A percentile compares a stretch with the other conserved stretches of the same genome.
phyloP scores from a whole-genome alignment of 140 eudicot genomes.

The Stevia rebaudiana region DNA sequence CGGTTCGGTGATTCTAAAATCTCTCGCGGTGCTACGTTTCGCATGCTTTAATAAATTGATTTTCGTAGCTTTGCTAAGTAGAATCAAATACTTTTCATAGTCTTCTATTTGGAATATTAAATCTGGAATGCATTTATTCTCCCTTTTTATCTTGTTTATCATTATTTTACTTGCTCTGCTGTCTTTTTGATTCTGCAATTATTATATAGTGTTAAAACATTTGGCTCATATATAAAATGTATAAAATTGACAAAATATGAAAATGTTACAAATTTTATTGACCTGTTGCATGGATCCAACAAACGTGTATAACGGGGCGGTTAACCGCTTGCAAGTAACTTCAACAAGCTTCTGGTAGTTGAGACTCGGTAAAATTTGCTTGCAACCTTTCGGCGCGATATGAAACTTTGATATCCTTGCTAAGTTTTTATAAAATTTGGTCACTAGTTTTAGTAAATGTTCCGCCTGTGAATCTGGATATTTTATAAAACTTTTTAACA shows the following conservation, averaged over 20 bases:
- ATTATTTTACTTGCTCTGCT: conserved; percentile 37
- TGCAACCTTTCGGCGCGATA: conserved; percentile 70
- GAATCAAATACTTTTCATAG: conserved; percentile 69
- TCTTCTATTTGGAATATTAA: conserved; percentile 83
- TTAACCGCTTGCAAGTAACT: conserved; percentile 67
- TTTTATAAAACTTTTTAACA: background rate
- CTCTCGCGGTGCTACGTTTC: conserved; percentile 73
- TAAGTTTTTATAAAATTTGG: conserved; percentile 66
- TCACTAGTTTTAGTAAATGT: conserved; percentile 53
- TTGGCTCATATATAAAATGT: background rate
- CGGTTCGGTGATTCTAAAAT: conserved; percentile 45
- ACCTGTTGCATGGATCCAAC: conserved; percentile 63
- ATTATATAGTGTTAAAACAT: background rate
- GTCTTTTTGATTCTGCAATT: conserved; percentile 56
- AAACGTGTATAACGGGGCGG: conserved; percentile 65
- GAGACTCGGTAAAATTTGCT: conserved; percentile 55
- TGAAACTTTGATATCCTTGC: conserved; percentile 64
- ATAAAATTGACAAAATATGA: background rate
- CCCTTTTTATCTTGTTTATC: conserved; percentile 72
- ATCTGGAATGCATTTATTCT: conserved; percentile 81
- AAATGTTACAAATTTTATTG: no score
- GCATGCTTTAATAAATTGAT: conserved; percentile 67
- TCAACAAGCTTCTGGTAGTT: conserved; percentile 75
- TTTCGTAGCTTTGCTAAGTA: conserved; percentile 60
- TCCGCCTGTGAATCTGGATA: conserved; percentile 75